These are phyloP conservation scores for Calocybe gambosa DNA, from an alignment of 1,284 basidiomycete genomes.

Conservation along the genomic window DNA sequence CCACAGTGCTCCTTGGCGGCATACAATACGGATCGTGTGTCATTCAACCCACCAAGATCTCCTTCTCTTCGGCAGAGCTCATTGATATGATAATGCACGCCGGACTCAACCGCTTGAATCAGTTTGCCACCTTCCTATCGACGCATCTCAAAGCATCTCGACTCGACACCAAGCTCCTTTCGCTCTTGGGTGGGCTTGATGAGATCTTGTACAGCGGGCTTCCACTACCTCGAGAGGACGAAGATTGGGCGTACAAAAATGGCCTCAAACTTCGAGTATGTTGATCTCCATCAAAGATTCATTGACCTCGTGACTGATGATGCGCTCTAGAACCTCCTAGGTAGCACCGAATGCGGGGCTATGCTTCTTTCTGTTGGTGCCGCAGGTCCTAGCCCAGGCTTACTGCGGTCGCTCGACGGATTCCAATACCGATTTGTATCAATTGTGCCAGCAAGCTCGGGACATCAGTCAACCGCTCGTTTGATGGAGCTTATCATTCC, in stretches of 20 bases:
- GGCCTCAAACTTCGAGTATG: constrained; percentile 47
- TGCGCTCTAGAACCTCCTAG: constrained; percentile 47
- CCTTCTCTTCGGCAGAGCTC: constrained; percentile 63
- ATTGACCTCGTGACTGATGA: constrained; percentile 6
- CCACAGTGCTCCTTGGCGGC: constrained; percentile 60
- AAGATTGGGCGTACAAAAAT: constrained; percentile 50
- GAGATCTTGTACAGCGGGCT: constrained; percentile 53
- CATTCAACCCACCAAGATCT: constrained; percentile 57
- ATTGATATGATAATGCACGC: constrained; percentile 63
- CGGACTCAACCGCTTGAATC: constrained; percentile 62
- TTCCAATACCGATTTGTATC: constrained; percentile 53
- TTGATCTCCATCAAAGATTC: constrained; percentile 7
- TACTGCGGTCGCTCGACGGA: constrained; percentile 41
- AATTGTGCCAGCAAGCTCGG: neutral
- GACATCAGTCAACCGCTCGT: constrained; percentile 24
- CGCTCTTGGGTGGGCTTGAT: constrained; percentile 45
- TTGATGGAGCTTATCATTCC: constrained; percentile 48
- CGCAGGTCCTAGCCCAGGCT: constrained; percentile 28
- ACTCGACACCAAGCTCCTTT: constrained; percentile 53
- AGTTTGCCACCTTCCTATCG: constrained; percentile 62
- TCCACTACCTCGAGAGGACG: constrained; percentile 51
- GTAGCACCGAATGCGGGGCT: constrained; percentile 58
- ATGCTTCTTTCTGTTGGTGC: constrained; percentile 46
- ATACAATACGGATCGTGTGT: constrained; percentile 67
- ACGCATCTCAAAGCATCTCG: constrained; percentile 57